Conservation (phyloP, 768 basidiomycete genomes). For the Mycena leptocephala region DNA sequence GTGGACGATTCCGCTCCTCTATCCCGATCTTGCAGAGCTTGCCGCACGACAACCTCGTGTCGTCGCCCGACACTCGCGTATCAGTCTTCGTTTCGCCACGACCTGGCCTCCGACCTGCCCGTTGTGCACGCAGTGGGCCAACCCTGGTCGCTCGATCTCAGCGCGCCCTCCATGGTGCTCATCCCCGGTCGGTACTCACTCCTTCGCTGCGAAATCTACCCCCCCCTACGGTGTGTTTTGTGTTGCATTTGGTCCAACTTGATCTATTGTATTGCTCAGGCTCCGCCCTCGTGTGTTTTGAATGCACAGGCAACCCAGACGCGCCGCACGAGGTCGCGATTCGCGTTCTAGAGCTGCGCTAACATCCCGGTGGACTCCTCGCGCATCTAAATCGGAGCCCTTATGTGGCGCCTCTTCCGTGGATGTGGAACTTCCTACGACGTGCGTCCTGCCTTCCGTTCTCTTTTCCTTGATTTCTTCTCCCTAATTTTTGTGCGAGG, state of each 20-base stretch:
- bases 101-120: background rate
- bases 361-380: background rate
- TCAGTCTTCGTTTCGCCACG: background rate
- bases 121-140: slow-evolving; percentile 10
- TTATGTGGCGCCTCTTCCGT: background rate
- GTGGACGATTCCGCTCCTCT: background rate
- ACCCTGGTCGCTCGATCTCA: background rate
- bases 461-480: no score
- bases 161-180: background rate
- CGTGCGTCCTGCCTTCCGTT: background rate
- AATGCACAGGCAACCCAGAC: background rate
- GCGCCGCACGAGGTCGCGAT: background rate
- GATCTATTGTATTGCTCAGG: background rate
- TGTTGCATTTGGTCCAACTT: no score
- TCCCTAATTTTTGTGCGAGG: no score
- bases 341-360: slow-evolving; percentile 4
- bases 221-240: slow-evolving; percentile 3
- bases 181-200: slow-evolving; percentile 4
- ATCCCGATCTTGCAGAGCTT: background rate
- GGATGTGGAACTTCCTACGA: slow-evolving; percentile 14
- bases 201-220: background rate
- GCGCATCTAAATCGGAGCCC: background rate
- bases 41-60: slow-evolving; percentile 16
- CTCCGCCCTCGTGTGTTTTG: background rate
- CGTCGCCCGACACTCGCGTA: background rate